These are phyloP conservation scores for Salisapilia sapeloensis DNA, from an alignment of 352 stramenopile genomes.

Conservation along the genomic window DNA sequence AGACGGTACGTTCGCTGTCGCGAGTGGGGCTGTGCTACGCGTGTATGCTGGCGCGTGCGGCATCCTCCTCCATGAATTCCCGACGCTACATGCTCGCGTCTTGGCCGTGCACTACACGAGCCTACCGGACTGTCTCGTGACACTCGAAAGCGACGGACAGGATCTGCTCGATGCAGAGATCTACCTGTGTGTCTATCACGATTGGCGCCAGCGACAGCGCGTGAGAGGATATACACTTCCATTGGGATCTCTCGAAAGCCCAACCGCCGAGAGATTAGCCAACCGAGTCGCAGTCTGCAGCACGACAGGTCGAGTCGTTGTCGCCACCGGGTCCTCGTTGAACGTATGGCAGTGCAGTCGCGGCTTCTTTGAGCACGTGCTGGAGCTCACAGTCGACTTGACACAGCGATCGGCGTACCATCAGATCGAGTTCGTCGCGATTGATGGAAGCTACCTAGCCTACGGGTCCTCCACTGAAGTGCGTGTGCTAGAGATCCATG, in stretches of 20 bases:
- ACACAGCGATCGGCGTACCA: conserved; percentile 46
- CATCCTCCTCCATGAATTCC: conserved; percentile 65
- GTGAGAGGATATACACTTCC: conserved; percentile 71
- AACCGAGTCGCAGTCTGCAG: conserved; percentile 67
- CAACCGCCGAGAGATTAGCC: conserved; percentile 28
- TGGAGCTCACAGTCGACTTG: conserved; percentile 76
- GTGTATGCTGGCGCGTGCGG: conserved; percentile 66
- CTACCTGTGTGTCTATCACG: conserved; percentile 77
- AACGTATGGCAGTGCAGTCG: conserved; percentile 79
- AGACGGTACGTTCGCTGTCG: conserved; percentile 60
- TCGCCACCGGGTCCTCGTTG: conserved; percentile 54
- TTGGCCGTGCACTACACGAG: conserved; percentile 69
- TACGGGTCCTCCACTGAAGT: conserved; percentile 63
- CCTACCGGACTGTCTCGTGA: conserved; percentile 76
- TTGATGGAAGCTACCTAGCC: conserved; percentile 63
- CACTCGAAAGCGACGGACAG: conserved; percentile 48
- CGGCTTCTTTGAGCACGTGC: conserved; percentile 80
- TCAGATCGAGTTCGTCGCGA: conserved; percentile 60
- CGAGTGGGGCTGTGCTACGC: conserved; percentile 38
- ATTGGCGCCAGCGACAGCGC: conserved; percentile 66
- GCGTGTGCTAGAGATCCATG: conserved; percentile 69
- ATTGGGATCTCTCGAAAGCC: conserved; percentile 46
- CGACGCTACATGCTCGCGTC: conserved; percentile 50
- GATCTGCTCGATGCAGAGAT: conserved; percentile 26
- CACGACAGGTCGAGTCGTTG: conserved; percentile 61